Evolutionary conservation across 495 filamentous ascomycete species (phyloP), one percentile per base, ranked within the genome.

Genomic region (Penicillium pancosmium): DNA sequence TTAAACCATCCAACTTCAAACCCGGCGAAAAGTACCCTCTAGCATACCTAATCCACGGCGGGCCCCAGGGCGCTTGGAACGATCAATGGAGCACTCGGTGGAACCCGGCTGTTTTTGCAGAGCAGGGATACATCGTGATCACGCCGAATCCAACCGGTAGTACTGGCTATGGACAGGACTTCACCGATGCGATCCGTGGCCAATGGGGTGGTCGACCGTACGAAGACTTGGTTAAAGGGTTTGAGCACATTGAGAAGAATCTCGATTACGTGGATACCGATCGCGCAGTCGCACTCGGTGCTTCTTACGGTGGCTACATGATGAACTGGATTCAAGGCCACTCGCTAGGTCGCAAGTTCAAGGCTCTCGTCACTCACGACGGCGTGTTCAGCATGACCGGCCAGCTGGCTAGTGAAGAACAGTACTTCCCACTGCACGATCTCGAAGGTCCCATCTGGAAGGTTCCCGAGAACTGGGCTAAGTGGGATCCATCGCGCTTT

Each of bases 61-160:
- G 93, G 0, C 92, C 92, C 0, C 92, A 96, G 67, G 88, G 89
- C 7, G 87, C 90, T 1, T 96, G 92, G 91, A 82, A 79, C 6
- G 90, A 96, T 66, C 75, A 83, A 31, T 96, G 92, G 92, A 88
- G 83, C 58, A 96, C 90, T 1, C 80, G 93, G 15, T 96, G 93
- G 93, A 97, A 97, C 60, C 91, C 90, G 0, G 91, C 90, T 7
- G 82, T 95, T 5, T 96, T 93, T 68, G 92, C 93, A 4, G 92
- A 96, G 69, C 91, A 95, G 67, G 93, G 92, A 12, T 96, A 95
- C 60, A 85, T 96, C 12, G 90, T 91, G 10, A 84, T 97, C 19
- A 82, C 84, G n/a, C 91, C 92, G 7, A 96, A 97, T 65, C 92
- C 92, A 10, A 95, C 91, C 0, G 92, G 92, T 10, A 89, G 85